Evolutionary conservation across 345 rosid species (phyloP).

Genomic region (Arabidopsis arenosa): DNA sequence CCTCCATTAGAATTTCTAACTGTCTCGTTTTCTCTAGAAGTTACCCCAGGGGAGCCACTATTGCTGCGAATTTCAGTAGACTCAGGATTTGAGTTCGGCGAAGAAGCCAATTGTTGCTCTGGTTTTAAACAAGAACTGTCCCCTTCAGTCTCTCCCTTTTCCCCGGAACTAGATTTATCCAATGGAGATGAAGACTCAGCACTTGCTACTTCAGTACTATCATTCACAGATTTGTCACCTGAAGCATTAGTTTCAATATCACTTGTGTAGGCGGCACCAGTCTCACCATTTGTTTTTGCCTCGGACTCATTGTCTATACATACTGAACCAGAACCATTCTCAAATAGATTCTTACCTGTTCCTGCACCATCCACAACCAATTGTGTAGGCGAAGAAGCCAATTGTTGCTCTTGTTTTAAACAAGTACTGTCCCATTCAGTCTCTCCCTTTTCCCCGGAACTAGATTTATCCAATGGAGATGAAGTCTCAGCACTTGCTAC

Average conservation of each 20-base stretch:
- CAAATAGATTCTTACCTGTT: too few species aligned
- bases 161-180: slow-evolving; percentile 42
- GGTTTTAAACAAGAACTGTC: slow-evolving; percentile 30
- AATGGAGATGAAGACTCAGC: slow-evolving; percentile 18
- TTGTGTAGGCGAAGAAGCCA: not conserved
- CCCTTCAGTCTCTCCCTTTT: slow-evolving; percentile 40
- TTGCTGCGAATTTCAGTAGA: slow-evolving; percentile 41
- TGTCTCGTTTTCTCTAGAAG: slow-evolving; percentile 16
- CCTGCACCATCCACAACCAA: too few species aligned
- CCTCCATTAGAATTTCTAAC: slow-evolving; percentile 29
- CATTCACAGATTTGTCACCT: slow-evolving; percentile 12
- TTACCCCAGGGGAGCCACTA: slow-evolving; percentile 30
- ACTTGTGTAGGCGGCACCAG: slow-evolving; percentile 8
- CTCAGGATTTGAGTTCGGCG: slow-evolving; percentile 37
- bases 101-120: slow-evolving; percentile 41
- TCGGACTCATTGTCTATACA: slow-evolving; percentile 23
- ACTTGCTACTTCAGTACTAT: slow-evolving; percentile 12
- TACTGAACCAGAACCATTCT: not conserved
- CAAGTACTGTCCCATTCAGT: slow-evolving; percentile 31
- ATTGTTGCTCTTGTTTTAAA: slow-evolving; percentile 34
- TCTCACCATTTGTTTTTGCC: slow-evolving; percentile 31
- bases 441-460: slow-evolving; percentile 43
- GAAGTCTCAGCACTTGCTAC: slow-evolving; percentile 15
- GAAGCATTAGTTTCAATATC: slow-evolving; percentile 17
- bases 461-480: slow-evolving; percentile 36